Percentiles rank a stretch among this genome's conserved stretches.
These are phyloP conservation scores for Rhodotorula paludigena DNA, from an alignment of 768 basidiomycete genomes.

Conservation along the genomic window DNA sequence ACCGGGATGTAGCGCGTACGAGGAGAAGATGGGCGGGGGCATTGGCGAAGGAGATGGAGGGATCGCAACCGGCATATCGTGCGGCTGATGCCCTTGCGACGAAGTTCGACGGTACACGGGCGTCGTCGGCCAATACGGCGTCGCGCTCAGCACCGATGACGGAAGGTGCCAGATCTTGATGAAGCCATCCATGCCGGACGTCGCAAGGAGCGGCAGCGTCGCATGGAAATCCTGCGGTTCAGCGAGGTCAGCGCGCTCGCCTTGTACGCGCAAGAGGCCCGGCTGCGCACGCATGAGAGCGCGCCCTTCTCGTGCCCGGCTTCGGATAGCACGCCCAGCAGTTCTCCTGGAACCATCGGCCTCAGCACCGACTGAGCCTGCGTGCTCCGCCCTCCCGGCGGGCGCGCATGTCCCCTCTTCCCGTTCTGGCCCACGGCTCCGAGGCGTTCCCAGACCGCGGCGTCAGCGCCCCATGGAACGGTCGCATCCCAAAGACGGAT, in stretches of 20 bases:
- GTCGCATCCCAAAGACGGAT: conserved; percentile 18
- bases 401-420: not conserved
- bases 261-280: not conserved
- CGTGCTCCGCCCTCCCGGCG: not conserved
- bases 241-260: too few species aligned
- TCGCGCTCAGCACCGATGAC: not conserved
- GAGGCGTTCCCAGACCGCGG: not conserved
- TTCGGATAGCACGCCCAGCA: conserved; percentile 1
- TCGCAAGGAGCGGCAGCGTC: not conserved
- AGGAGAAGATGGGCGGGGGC: conserved; percentile 16
- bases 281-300: conserved; percentile 9
- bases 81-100: too few species aligned
- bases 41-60: not conserved
- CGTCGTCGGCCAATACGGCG: conserved; percentile 4
- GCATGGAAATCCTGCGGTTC: conserved; percentile 17
- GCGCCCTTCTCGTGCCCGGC: conserved; percentile 5
- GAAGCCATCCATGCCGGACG: conserved; percentile 7
- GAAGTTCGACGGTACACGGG: not conserved
- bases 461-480: conserved; percentile 11
- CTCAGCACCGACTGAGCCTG: not conserved
- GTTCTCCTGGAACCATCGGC: conserved; percentile 15
- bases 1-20: conserved; percentile 15
- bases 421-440: not conserved
- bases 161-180: conserved; percentile 21
- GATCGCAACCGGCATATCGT: too few species aligned